These are phyloP conservation scores for Pichia occidentalis DNA, from an alignment of 805 yeast species.

Conservation along the genomic window DNA sequence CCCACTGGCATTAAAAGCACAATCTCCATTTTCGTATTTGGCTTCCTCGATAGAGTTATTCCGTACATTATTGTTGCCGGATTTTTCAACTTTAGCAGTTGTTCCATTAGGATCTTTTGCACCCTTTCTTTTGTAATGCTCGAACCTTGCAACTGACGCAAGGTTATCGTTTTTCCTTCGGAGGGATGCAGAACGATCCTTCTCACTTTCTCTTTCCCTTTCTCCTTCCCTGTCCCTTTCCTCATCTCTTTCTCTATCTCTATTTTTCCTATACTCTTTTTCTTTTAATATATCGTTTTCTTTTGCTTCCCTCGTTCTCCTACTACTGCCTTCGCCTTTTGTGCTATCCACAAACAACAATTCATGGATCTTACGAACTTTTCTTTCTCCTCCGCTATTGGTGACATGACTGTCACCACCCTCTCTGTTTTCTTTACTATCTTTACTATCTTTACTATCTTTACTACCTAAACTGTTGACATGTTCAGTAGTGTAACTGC, in stretches of 20 bases:
- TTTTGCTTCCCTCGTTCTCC: neutral
- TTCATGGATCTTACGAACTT: constrained; percentile 6
- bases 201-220: constrained; percentile 9
- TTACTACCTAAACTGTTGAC: neutral
- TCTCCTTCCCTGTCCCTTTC: constrained; percentile 20
- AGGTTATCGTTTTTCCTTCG: constrained; percentile 22
- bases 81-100: constrained; percentile 6
- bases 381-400: neutral
- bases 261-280: constrained; percentile 3
- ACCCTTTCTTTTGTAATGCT: constrained; percentile 20
- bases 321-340: constrained; percentile 6
- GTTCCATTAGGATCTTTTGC: constrained; percentile 6
- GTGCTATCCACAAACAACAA: constrained; percentile 2
- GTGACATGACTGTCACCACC: no score
- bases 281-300: constrained; percentile 6
- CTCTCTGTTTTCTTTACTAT: no score
- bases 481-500: neutral
- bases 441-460: neutral
- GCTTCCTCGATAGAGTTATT: no score
- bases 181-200: constrained; percentile 17
- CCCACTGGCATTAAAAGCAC: no score
- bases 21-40: neutral
- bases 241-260: constrained; percentile 19
- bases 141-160: constrained; percentile 24
- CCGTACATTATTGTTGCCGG: no score